These are phyloP conservation scores for Athelia sp. DNA, from an alignment of 1,284 basidiomycete species.

Conservation along the genomic window DNA sequence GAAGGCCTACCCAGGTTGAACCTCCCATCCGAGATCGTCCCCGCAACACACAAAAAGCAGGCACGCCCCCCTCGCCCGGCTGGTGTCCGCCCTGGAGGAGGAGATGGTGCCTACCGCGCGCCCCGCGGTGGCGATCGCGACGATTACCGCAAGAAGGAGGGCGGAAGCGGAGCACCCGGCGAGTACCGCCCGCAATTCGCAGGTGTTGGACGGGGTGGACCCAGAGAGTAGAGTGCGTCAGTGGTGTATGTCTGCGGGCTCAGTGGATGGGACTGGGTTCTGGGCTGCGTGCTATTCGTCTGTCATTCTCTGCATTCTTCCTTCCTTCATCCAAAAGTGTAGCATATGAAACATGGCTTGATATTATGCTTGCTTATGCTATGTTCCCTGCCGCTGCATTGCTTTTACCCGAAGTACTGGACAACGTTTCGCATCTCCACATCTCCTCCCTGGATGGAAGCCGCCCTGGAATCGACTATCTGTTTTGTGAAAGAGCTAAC, in stretches of 20 bases:
- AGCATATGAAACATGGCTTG: too few species aligned
- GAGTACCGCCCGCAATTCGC: constrained; percentile 83
- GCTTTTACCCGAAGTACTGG: constrained; percentile 30
- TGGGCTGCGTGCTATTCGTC: too few species aligned
- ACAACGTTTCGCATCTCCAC: constrained; percentile 24
- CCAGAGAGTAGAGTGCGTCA: constrained; percentile 39
- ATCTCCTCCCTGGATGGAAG: constrained; percentile 22
- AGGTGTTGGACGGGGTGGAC: constrained; percentile 85
- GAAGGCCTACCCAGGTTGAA: constrained; percentile 63
- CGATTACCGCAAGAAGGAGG: constrained; percentile 86
- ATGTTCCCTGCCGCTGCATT: too few species aligned
- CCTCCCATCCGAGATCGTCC: constrained; percentile 91
- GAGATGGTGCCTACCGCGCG: constrained; percentile 78
- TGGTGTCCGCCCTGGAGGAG: constrained; percentile 57
- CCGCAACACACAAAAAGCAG: constrained; percentile 93
- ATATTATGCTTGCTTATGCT: too few species aligned
- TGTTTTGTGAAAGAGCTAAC: constrained; percentile 20
- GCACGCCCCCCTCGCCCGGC: constrained; percentile 73
- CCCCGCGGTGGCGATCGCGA: constrained; percentile 84
- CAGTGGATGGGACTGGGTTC: too few species aligned
- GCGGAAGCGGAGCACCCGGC: constrained; percentile 61
- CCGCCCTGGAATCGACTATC: constrained; percentile 33
- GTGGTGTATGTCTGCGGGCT: neutral
- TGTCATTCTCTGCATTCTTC: too few species aligned
- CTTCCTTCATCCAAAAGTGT: too few species aligned